phyloP scores from a whole-genome alignment of 2,329 filamentous ascomycete genomes.

The Trichoderma afroharzianum region DNA sequence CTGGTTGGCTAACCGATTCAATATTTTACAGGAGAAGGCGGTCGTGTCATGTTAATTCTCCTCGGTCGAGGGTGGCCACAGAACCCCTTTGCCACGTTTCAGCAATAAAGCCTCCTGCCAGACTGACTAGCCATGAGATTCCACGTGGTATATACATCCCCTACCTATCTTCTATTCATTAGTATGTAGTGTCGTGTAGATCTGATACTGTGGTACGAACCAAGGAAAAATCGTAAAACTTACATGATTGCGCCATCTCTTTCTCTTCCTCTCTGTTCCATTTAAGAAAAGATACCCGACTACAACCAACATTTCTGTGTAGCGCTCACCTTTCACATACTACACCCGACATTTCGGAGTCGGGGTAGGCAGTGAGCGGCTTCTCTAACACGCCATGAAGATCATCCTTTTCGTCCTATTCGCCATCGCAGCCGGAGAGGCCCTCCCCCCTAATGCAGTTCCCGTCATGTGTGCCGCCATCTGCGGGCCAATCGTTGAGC shows the following conservation, averaged over 20 bases:
- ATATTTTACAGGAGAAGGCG: background rate
- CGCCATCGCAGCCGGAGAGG: constrained; percentile 28
- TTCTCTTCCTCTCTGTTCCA: background rate
- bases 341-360: background rate
- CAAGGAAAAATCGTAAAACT: background rate
- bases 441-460: constrained; percentile 35
- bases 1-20: background rate
- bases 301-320: background rate
- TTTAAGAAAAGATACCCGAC: background rate
- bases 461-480: constrained; percentile 40
- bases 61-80: background rate
- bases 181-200: background rate
- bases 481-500: constrained; percentile 42
- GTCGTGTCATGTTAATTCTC: background rate
- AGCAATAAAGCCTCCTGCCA: constrained; percentile 10
- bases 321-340: background rate
- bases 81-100: constrained; percentile 23
- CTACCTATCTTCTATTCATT: background rate
- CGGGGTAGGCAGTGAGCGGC: background rate
- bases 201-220: background rate
- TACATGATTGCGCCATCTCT: background rate
- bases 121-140: background rate
- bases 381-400: constrained; percentile 26
- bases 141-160: background rate
- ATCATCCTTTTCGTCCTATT: constrained; percentile 29